Evolutionary conservation across 2,329 filamentous ascomycete genomes (phyloP).

Genomic region (Shiraia sp.): DNA sequence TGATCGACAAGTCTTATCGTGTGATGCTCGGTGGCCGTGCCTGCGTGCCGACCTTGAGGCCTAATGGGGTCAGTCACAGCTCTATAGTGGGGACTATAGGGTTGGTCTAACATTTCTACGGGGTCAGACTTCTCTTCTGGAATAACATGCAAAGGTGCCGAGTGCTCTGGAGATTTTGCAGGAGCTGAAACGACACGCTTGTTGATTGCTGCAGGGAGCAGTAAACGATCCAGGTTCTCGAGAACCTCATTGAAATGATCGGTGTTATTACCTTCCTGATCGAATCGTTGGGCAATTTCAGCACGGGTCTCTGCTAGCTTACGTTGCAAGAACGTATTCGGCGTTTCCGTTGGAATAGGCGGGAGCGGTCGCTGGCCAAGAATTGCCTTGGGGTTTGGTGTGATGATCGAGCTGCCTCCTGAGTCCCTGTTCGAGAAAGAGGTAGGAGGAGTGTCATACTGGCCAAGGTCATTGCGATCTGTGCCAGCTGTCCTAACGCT

Average conservation of each 20-base stretch:
- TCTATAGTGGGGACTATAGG: conserved; percentile 38
- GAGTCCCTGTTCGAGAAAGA: conserved; percentile 50
- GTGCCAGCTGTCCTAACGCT: conserved; percentile 51
- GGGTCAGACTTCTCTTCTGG: conserved; percentile 53
- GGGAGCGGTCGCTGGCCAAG: conserved; percentile 50
- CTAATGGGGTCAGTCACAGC: conserved; percentile 50
- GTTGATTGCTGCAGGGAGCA: conserved; percentile 48
- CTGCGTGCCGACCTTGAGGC: conserved; percentile 26
- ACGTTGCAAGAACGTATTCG: conserved; percentile 56
- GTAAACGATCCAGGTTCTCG: conserved; percentile 61
- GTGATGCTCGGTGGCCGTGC: conserved; percentile 31
- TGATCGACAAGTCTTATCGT: conserved; percentile 63
- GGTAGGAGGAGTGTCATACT: conserved; percentile 58
- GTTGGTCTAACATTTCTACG: conserved; percentile 34
- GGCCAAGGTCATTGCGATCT: conserved; percentile 31
- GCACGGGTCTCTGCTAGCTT: conserved; percentile 63
- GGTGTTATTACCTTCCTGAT: conserved; percentile 51
- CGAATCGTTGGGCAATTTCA: conserved; percentile 58
- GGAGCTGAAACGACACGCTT: conserved; percentile 54
- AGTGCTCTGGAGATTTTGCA: conserved; percentile 33
- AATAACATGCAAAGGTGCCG: conserved; percentile 53
- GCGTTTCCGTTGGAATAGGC: conserved; percentile 51
- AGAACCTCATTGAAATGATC: conserved; percentile 64
- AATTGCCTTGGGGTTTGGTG: conserved; percentile 30
- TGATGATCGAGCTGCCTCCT: conserved; percentile 31